phyloP scores from a whole-genome alignment of 2,329 filamentous ascomycete species.

The Colletotrichum sp. region DNA sequence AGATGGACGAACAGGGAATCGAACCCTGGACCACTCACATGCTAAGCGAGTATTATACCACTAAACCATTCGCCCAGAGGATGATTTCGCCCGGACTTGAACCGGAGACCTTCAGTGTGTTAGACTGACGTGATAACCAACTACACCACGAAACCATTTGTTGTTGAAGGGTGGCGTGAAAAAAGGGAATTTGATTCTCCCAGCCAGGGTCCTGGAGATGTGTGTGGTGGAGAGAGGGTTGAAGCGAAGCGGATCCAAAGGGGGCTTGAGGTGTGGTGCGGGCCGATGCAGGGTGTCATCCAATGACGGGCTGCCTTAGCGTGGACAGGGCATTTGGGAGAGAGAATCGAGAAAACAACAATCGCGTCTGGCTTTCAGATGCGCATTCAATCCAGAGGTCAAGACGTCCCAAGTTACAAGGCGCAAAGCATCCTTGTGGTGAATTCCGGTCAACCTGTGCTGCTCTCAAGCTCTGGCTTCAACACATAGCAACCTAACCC shows the following conservation, averaged over 20 bases:
- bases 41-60: conserved; percentile 23
- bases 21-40: conserved; percentile 12
- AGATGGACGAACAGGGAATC: conserved; percentile 15
- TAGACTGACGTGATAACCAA: conserved; percentile 57
- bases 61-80: conserved; percentile 11
- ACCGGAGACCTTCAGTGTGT: conserved; percentile 29
- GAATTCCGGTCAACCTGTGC: fast-evolving
- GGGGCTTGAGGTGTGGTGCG: background rate
- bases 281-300: background rate
- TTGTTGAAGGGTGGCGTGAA: background rate
- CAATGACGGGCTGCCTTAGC: background rate
- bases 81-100: conserved; percentile 22
- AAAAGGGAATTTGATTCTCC: background rate
- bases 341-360: background rate
- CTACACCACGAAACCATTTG: conserved; percentile 32
- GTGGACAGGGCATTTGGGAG: background rate
- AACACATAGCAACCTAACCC: background rate
- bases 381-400: background rate
- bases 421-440: background rate
- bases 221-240: background rate
- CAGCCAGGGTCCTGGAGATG: background rate
- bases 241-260: background rate
- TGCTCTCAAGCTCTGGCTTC: background rate
- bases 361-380: background rate
- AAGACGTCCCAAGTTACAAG: fast-evolving